A percentile compares a stretch with the other conserved stretches of the same genome.
Conservation (phyloP, 2,329 filamentous ascomycete species). For the Xylaria polymorpha region DNA sequence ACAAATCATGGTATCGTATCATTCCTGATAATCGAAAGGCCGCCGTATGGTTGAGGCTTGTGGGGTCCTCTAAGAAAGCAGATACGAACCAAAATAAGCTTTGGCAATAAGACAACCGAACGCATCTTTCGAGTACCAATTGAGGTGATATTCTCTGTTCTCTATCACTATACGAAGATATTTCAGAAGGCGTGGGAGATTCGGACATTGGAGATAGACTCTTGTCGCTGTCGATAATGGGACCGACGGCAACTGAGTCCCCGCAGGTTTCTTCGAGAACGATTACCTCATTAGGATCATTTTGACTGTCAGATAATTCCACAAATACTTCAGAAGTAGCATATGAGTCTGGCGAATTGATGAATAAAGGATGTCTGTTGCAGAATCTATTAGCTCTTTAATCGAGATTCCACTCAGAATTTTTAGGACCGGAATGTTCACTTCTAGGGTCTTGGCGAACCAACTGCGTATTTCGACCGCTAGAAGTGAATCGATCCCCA, state of each 20-base stretch:
- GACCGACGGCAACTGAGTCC: no score
- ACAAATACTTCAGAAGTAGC: not conserved
- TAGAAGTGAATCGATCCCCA: slow-evolving; percentile 11
- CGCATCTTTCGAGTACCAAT: not conserved
- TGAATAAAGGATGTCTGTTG: no score
- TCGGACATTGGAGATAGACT: no score
- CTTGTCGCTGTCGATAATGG: no score
- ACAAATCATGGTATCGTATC: not conserved
- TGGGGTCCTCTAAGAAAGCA: not conserved
- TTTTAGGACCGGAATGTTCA: not conserved
- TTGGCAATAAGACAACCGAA: not conserved
- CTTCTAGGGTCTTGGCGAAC: not conserved
- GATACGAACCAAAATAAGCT: not conserved
- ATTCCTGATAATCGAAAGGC: not conserved
- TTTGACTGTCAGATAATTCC: no score
- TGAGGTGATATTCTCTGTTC: not conserved
- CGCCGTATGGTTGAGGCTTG: not conserved
- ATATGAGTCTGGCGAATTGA: no score
- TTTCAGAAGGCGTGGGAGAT: no score
- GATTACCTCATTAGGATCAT: no score
- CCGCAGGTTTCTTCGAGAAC: no score
- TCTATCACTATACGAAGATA: no score
- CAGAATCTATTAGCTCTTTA: no score
- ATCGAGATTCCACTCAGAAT: not conserved
- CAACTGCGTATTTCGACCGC: not conserved